Evolutionary conservation across 2,329 filamentous ascomycete species (phyloP).

Genomic region (Stemphylium lycopersici): DNA sequence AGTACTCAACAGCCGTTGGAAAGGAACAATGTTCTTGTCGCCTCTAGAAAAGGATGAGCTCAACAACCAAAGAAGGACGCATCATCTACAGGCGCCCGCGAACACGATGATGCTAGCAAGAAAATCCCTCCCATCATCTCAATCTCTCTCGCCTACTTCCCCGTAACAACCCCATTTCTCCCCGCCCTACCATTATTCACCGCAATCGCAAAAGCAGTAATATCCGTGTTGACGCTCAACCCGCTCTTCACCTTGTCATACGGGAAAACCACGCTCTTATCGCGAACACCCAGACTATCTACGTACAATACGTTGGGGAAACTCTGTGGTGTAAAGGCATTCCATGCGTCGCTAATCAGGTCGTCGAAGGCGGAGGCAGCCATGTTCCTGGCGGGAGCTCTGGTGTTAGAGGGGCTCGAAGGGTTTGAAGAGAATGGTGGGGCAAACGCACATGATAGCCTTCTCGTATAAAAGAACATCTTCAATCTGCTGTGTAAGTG

Average conservation of each 20-base stretch:
- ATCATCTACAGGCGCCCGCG: no score
- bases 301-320: conserved; percentile 48
- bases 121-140: neutral
- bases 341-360: conserved; percentile 42
- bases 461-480: conserved; percentile 43
- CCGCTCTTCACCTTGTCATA: conserved; percentile 32
- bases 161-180: conserved; percentile 36
- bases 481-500: conserved; percentile 42
- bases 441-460: conserved; percentile 33
- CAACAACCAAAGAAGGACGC: no score
- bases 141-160: neutral
- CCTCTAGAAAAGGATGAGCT: no score
- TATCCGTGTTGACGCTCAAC: conserved; percentile 33
- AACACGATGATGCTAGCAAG: no score
- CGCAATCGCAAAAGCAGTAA: conserved; percentile 43
- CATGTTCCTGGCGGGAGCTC: conserved; percentile 28
- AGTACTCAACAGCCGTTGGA: no score
- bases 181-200: conserved; percentile 46
- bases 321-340: conserved; percentile 40
- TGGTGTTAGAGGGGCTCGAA: neutral
- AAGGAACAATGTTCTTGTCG: no score
- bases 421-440: neutral
- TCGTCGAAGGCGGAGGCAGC: conserved; percentile 39
- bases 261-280: conserved; percentile 41
- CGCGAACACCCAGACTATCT: conserved; percentile 41